Base-by-base conservation (phyloP, 2,329 filamentous ascomycete species). In the Penicillium vulpinum region DNA sequence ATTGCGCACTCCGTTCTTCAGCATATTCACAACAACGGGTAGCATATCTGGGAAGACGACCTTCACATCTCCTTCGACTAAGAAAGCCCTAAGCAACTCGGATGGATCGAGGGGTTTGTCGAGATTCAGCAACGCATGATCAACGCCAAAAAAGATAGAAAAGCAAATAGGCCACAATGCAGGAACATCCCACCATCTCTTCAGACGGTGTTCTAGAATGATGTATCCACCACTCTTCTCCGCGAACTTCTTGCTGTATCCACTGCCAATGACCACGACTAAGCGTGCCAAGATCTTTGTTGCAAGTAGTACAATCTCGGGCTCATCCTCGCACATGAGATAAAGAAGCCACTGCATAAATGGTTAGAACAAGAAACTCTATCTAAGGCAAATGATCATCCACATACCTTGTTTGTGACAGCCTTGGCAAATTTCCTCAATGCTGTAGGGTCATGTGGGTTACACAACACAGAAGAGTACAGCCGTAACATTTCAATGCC, bases 381-480 rank as follows among this genome's bases (percentile, higher is more conserved):
- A 43, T 31, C 28, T 38, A 24, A 9, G 16, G 11, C 8, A 51
- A 35, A 10, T 7, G 16, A 24, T 10, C 15, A 28, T 9, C 22
- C 22, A 74, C 80, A 69, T 78, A 91, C 90, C 83, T 96, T 96
- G 66, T 96, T 96, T 22, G 93, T 97, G 9, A 99, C 93, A 1
- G 93, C 95, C 69, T 89, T 90, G 5, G 92, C 91, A 78, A 99
- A 97, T 66, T 92, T 94, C 69, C 88, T 86, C 54, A 96, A 89
- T 59, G 88, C 86, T 15, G 79, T 79, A 10, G 83, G 77, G 62
- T 88, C 91, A 22, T 83, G 83, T 65, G 85, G 85, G 59, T 90
- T 86, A 67, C 92, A 96, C 10, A 97, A 79, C 11, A 96, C 80
- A 26, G 87, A 83, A 8, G 88, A 84, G 68, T 94, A 93, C 75